Evolutionary conservation across 495 filamentous ascomycete genomes (phyloP).

Genomic region (Aspergillus indologenus): DNA sequence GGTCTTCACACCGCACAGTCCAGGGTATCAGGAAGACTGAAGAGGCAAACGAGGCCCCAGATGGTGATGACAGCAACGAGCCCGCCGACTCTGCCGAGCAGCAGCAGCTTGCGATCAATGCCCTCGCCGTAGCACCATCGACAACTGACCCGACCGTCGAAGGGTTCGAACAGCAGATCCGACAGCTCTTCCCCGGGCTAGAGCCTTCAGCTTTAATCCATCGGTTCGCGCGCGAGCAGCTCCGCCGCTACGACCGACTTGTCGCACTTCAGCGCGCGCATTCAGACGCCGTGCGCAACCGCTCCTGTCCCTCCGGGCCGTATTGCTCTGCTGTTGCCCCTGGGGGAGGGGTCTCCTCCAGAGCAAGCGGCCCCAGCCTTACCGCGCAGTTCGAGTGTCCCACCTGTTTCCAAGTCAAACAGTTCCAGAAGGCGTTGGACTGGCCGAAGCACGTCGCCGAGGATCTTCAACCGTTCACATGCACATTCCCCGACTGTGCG

Average conservation of each 20-base stretch:
- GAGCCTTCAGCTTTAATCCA: slow-evolving; percentile 65
- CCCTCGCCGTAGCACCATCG: too few relatives aligned
- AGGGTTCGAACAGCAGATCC: too few relatives aligned
- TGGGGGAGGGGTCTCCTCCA: slow-evolving; percentile 77
- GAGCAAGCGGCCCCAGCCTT: slow-evolving; percentile 53
- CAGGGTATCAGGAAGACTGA: too few relatives aligned
- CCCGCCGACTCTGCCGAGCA: too few relatives aligned
- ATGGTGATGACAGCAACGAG: too few relatives aligned
- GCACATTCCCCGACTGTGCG: slow-evolving; percentile 79
- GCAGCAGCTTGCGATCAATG: too few relatives aligned
- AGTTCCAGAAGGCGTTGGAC: slow-evolving; percentile 90
- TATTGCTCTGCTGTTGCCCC: slow-evolving; percentile 71
- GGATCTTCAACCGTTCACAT: slow-evolving; percentile 92
- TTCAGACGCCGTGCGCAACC: slow-evolving; percentile 47
- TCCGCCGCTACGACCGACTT: slow-evolving; percentile 73
- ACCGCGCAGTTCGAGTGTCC: slow-evolving; percentile 92
- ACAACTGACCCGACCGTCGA: too few relatives aligned
- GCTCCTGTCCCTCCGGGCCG: slow-evolving; percentile 55
- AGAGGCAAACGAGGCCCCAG: too few relatives aligned
- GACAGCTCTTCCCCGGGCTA: too few relatives aligned
- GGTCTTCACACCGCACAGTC: too few relatives aligned
- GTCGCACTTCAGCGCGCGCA: slow-evolving; percentile 72
- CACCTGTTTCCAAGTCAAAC: slow-evolving; percentile 85
- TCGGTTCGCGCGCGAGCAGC: slow-evolving; percentile 76
- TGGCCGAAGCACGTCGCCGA: slow-evolving; percentile 98